Base-by-base conservation (phyloP, 306 rosid species). In the Citrullus mucosospermus region DNA sequence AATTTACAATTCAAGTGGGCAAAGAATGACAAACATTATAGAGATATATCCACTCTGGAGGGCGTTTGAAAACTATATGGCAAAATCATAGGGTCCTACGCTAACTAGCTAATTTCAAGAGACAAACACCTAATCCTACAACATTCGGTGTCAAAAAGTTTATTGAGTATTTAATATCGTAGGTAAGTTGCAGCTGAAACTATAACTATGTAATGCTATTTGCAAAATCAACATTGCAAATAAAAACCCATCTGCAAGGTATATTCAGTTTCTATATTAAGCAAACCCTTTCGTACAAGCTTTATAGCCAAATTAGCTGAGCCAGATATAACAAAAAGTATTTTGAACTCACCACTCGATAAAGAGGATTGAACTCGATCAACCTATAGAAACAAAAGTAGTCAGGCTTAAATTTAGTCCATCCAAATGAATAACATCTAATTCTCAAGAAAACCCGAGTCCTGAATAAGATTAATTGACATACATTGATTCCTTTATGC, bases 261-360 rank as follows among this genome's bases (percentile, higher is more conserved):
- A 41, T 67, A 39, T 67, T 67, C n/a, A 39, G 53, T n/a, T 67
- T 39, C 53, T 10, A 67, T 39, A 39, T 43, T 39, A n/a, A 20
- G 61, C 30, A 50, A 30, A 51, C 39, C 38, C 61, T 6, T 32
- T 15, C 4, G 6, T 44, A 25, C 22, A 28, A 50, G 17, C 43
- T 30, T 73, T 5, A 22, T 11, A 70, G 4, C 61, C 38, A 46
- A 73, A 73, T 73, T 73, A 73, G 60, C 11, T 30, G 43, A 73
- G 44, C 59, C 44, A 73, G 22, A 48, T 51, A 28, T 51, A 46
- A 73, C 9, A 8, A 30, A 73, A 16, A 30, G 39, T 44, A 73
- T 16, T 48, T 73, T 15, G 43, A 68, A 91, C 91, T 88, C 83
- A 89, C 93, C 83, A 57, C 81, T 58, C 12, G 81, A 79, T 60